Evolutionary conservation across 163 green algal genomes (phyloP).

Genomic region (Chloromonas sp.): DNA sequence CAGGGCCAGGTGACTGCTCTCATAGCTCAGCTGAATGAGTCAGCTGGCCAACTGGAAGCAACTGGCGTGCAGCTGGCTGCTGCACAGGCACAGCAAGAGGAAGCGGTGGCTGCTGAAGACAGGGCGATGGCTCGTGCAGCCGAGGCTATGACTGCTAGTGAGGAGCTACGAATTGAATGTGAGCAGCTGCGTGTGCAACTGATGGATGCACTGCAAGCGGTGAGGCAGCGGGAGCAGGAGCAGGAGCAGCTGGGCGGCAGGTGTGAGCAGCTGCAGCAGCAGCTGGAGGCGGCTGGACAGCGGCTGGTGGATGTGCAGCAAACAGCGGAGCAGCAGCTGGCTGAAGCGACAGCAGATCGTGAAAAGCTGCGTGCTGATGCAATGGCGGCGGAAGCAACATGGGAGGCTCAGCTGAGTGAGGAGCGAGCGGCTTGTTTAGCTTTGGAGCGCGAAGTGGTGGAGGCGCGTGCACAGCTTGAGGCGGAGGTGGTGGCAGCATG

Average conservation of each 20-base stretch:
- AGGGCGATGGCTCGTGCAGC: not conserved
- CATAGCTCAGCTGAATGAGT: not conserved
- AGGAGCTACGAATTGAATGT: not conserved
- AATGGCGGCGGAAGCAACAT: no score
- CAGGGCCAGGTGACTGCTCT: no score
- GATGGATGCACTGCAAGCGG: not conserved
- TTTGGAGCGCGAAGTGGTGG: no score
- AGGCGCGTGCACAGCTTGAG: no score
- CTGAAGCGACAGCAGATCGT: no score
- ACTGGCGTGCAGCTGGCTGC: not conserved
- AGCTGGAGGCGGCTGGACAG: not conserved
- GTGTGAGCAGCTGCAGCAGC: not conserved
- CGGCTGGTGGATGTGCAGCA: not conserved
- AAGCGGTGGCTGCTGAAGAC: not conserved
- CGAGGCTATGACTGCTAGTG: not conserved
- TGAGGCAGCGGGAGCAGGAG: not conserved
- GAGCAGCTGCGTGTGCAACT: not conserved
- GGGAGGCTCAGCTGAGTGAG: no score
- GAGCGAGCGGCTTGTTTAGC: no score
- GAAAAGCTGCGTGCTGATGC: no score
- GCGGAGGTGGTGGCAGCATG: no score
- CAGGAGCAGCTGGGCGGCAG: not conserved
- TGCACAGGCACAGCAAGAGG: not conserved
- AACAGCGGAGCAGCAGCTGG: no score
- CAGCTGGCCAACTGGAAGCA: not conserved